Conservation (phyloP, 2,329 filamentous ascomycete species). For the Colletotrichum echinochloae region DNA sequence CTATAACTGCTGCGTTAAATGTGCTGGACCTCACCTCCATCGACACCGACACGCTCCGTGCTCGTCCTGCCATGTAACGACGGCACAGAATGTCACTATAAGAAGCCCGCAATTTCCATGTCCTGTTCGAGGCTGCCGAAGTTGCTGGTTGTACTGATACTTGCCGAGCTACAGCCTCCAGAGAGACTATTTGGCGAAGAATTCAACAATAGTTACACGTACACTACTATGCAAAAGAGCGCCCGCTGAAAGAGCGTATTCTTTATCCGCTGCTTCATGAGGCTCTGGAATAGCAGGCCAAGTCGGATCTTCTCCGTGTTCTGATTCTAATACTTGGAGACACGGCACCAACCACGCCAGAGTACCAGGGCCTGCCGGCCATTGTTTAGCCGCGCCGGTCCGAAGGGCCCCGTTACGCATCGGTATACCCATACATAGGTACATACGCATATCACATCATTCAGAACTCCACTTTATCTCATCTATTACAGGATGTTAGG, state of each 20-base stretch:
- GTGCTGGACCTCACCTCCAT: constrained; percentile 27
- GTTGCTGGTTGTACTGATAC: background rate
- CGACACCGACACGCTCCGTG: constrained; percentile 32
- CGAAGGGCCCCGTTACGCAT: constrained; percentile 17
- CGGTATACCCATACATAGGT: too few relatives aligned
- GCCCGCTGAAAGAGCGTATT: background rate
- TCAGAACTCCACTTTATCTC: constrained; percentile 23
- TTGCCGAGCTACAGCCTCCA: background rate
- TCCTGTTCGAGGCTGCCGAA: background rate
- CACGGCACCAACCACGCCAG: background rate
- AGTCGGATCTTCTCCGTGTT: background rate
- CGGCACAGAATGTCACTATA: constrained; percentile 37
- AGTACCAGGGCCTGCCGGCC: constrained; percentile 12
- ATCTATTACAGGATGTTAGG: constrained; percentile 10
- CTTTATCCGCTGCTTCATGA: too few relatives aligned
- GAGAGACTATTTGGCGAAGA: background rate
- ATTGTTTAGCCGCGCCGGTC: constrained; percentile 37
- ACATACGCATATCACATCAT: constrained; percentile 15
- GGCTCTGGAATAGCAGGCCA: background rate
- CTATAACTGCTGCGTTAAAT: constrained; percentile 16
- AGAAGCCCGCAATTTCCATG: background rate
- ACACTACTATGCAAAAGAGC: background rate
- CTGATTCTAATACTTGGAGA: background rate
- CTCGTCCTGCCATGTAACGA: constrained; percentile 35
- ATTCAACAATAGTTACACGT: background rate